Base-by-base conservation (phyloP, 108 stramenopile genomes). In the Cyclotella atomus region DNA sequence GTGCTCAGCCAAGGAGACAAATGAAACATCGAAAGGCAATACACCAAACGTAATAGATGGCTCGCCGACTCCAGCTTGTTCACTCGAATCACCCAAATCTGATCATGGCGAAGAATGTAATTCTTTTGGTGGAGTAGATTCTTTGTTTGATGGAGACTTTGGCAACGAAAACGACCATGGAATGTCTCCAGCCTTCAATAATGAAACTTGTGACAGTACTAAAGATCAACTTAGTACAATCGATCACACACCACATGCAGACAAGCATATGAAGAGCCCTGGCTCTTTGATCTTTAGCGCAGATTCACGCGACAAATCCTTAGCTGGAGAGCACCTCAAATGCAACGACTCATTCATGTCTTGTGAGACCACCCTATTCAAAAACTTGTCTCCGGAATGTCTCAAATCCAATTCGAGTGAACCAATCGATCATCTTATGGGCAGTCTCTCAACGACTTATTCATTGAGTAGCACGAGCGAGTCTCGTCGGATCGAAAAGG, bases 401-500 rank as follows among this genome's bases (percentile, higher is more conserved):
- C n/a, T 64, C 5, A 56, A 75, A 25, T 70, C 75, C 17, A 70
- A 64, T 23, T 28, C 50, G 16, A 28, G 1, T 28, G 64, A 65
- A 45, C 35, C 70, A 66, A 15, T 36, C 28, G 59, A 65, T 43
- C 57, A 64, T 61, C 44, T 43, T 17, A 61, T 45, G 35, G 23
- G 49, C 29, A 59, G 34, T 32, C 32, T 65, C 33, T 62, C 76
- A 2, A 34, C 73, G 36, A 73, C 76, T 6, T 54, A 59, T 25
- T 53, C 71, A 47, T 47, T 45, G 8, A 50, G 15, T 14, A 62
- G 36, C 29, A 54, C 46, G n/a, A n/a, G 35, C 7, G 53, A 59
- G 23, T 36, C 44, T 6, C 66, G 63, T 29, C 59, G 55, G 21
- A 77, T 96, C 4, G 81, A 84, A 68, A 88, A 80, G 36, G 92